A percentile compares a stretch with the other conserved stretches of the same genome.
Evolutionary conservation across 345 rosid species (phyloP).

Genomic region (Rhizophora apiculata): DNA sequence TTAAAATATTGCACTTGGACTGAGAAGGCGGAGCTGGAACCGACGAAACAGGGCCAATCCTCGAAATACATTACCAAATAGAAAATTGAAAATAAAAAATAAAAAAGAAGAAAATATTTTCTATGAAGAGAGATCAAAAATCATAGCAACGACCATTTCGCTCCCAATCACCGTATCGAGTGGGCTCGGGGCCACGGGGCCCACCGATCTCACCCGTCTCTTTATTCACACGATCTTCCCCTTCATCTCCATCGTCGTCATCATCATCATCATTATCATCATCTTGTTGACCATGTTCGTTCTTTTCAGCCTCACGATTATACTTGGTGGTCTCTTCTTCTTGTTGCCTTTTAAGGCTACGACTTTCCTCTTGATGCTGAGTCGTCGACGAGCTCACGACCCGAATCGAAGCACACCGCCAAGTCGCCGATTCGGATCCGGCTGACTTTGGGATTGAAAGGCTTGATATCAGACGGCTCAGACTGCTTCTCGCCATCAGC

Average conservation of each 20-base stretch:
- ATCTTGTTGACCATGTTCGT: too few relatives aligned
- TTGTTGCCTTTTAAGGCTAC: constrained; percentile 8
- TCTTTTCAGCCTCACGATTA: not conserved
- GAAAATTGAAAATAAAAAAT: not conserved
- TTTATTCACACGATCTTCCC: constrained; percentile 45
- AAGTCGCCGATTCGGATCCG: constrained; percentile 14
- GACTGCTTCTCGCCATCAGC: constrained; percentile 36
- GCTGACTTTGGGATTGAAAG: constrained; percentile 9
- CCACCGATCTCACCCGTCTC: constrained; percentile 87
- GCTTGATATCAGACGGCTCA: constrained; percentile 25
- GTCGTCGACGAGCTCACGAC: constrained; percentile 16
- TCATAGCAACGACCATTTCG: constrained; percentile 87
- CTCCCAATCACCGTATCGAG: constrained; percentile 97
- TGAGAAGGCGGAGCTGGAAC: too few relatives aligned
- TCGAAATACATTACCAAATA: not conserved
- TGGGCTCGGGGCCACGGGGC: constrained; percentile 85
- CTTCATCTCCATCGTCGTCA: constrained; percentile 28
- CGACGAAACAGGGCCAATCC: too few relatives aligned
- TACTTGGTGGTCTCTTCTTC: constrained; percentile 10
- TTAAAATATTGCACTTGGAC: too few relatives aligned
- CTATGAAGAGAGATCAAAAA: constrained; percentile 38
- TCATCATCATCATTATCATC: constrained; percentile 16
- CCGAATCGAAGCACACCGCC: constrained; percentile 9
- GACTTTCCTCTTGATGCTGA: constrained; percentile 1
- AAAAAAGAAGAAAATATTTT: not conserved